Conservation (phyloP, 176 grass and related monocot species). For the Hordeum marinum region DNA sequence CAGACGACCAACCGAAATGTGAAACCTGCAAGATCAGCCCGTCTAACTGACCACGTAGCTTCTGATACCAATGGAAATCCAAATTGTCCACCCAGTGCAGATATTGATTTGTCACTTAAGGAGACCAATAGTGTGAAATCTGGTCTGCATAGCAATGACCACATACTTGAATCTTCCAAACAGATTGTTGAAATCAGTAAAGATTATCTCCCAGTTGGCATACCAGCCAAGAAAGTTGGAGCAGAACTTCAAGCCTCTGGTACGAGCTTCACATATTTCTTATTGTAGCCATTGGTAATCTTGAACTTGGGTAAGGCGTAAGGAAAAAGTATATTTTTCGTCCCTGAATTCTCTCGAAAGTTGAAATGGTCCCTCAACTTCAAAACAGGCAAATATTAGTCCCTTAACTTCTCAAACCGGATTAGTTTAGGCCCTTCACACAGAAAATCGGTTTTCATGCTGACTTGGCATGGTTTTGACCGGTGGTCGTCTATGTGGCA, state of each 20-base stretch:
- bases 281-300: background rate
- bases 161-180: conserved; percentile 51
- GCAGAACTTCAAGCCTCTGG: conserved; percentile 92
- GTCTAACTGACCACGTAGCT: background rate
- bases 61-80: conserved; percentile 28
- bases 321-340: too few species aligned
- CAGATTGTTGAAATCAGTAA: conserved; percentile 54
- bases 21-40: conserved; percentile 27
- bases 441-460: background rate
- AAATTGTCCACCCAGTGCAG: conserved; percentile 9
- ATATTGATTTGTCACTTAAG: conserved; percentile 25
- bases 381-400: too few species aligned
- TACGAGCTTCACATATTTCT: conserved; percentile 21
- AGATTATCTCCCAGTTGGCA: conserved; percentile 73
- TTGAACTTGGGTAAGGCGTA: background rate
- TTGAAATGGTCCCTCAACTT: too few species aligned
- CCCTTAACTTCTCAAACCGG: background rate
- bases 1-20: conserved; percentile 31
- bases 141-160: conserved; percentile 13
- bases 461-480: background rate
- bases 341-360: too few species aligned
- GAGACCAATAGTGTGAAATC: conserved; percentile 23
- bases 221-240: conserved; percentile 79
- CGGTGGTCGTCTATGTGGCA: background rate
- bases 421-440: background rate